Conservation (phyloP, 73 alveolate species). For the Symbiodinium pilosum region DNA sequence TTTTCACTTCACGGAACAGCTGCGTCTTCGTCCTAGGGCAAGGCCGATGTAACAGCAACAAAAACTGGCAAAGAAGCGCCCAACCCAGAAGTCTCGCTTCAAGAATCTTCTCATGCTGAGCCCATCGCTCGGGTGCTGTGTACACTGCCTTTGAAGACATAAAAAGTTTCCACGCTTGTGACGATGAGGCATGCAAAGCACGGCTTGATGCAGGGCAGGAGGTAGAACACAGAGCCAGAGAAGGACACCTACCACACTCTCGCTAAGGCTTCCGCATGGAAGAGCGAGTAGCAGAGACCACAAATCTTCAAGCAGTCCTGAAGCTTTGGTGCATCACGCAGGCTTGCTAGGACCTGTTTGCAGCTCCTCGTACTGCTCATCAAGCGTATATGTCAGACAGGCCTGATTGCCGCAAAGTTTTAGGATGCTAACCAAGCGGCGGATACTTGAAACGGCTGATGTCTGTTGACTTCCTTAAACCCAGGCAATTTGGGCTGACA, state of each 20-base stretch:
- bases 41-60: neutral
- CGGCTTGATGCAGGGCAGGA: too few relatives aligned
- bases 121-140: slow-evolving; percentile 64
- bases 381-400: slow-evolving; percentile 59
- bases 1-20: slow-evolving; percentile 63
- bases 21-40: slow-evolving; percentile 44
- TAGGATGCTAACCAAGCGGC: neutral
- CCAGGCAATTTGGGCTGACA: too few relatives aligned
- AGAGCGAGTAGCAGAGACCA: slow-evolving; percentile 67
- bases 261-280: slow-evolving; percentile 26
- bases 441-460: neutral
- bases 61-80: neutral
- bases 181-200: too few relatives aligned
- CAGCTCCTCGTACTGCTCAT: slow-evolving; percentile 89
- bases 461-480: too few relatives aligned
- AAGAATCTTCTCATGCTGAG: neutral
- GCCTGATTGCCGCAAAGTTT: slow-evolving; percentile 1
- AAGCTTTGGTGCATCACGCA: neutral
- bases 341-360: neutral
- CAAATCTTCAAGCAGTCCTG: slow-evolving; percentile 79
- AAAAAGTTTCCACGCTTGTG: too few relatives aligned
- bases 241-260: too few relatives aligned
- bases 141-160: slow-evolving; percentile 15
- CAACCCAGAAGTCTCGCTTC: neutral
- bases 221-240: too few relatives aligned